Conservation (phyloP, 495 filamentous ascomycete genomes). For the Coniosporium apollinis region DNA sequence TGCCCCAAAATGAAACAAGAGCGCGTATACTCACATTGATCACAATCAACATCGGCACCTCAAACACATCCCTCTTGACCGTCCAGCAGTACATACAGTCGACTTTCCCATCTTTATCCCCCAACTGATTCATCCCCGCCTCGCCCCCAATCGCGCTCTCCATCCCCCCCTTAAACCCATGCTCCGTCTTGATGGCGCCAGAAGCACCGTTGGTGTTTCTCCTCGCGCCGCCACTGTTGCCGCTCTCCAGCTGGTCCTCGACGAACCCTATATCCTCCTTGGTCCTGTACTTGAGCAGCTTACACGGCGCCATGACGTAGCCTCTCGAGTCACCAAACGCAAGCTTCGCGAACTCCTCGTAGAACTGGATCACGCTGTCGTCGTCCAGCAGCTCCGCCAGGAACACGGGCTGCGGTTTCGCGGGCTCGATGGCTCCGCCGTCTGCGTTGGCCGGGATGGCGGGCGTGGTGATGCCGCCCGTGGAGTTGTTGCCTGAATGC, state of each 20-base stretch:
- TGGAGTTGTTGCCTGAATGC: conserved; percentile 11
- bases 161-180: conserved; percentile 24
- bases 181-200: conserved; percentile 5
- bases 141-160: conserved; percentile 46
- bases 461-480: conserved; percentile 34
- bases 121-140: conserved; percentile 53
- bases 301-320: conserved; percentile 65
- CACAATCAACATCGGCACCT: conserved; percentile 95
- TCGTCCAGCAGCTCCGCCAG: conserved; percentile 87
- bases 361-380: conserved; percentile 82
- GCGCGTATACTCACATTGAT: conserved; percentile 86
- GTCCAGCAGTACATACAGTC: conserved; percentile 94
- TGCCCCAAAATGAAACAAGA: no score
- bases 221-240: not conserved
- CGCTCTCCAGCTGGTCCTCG: not conserved
- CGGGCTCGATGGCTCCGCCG: conserved; percentile 1
- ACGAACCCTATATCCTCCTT: conserved; percentile 29
- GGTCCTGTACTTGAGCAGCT: conserved; percentile 78
- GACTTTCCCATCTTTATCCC: conserved; percentile 76
- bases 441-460: conserved; percentile 15
- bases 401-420: conserved; percentile 55
- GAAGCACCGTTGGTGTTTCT: not conserved
- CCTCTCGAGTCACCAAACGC: conserved; percentile 82
- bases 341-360: conserved; percentile 82
- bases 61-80: conserved; percentile 90